Evolutionary conservation across 108 stramenopile species (phyloP).

Genomic region (Fistulifera solaris): DNA sequence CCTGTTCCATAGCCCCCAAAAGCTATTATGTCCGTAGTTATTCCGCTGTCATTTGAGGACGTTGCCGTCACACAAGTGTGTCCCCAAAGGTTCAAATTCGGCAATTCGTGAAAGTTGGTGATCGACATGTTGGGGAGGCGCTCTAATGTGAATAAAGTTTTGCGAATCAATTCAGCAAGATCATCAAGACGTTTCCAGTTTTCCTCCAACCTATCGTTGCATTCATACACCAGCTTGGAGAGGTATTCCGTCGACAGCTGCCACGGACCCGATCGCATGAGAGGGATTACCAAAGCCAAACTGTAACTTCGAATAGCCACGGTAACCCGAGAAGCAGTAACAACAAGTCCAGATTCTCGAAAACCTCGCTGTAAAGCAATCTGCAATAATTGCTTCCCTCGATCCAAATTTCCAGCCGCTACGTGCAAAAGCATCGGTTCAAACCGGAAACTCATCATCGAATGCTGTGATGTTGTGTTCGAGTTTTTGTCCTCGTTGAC

Average conservation of each 20-base stretch:
- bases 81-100: conserved; percentile 62
- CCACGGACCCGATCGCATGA: conserved; percentile 16
- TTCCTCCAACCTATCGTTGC: conserved; percentile 45
- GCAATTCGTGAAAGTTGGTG: conserved; percentile 17
- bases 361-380: conserved; percentile 58
- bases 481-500: neutral
- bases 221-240: conserved; percentile 33
- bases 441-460: conserved; percentile 39
- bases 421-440: conserved; percentile 80
- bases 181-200: conserved; percentile 47
- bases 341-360: conserved; percentile 77
- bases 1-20: conserved; percentile 80
- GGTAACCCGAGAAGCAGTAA: conserved; percentile 36
- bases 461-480: too few species aligned
- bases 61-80: conserved; percentile 31
- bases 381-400: conserved; percentile 46
- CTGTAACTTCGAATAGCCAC: conserved; percentile 62
- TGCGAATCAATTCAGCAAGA: conserved; percentile 13
- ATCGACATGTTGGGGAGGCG: neutral
- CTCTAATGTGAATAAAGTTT: conserved; percentile 8
- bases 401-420: conserved; percentile 42
- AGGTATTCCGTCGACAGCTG: conserved; percentile 31
- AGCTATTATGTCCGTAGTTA: conserved; percentile 27
- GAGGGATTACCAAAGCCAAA: conserved; percentile 40
- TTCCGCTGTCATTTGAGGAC: neutral